Percentiles rank a stretch among this genome's conserved stretches.
Evolutionary conservation across 331 rosid genomes (phyloP).

Genomic region (Malus hybrid): DNA sequence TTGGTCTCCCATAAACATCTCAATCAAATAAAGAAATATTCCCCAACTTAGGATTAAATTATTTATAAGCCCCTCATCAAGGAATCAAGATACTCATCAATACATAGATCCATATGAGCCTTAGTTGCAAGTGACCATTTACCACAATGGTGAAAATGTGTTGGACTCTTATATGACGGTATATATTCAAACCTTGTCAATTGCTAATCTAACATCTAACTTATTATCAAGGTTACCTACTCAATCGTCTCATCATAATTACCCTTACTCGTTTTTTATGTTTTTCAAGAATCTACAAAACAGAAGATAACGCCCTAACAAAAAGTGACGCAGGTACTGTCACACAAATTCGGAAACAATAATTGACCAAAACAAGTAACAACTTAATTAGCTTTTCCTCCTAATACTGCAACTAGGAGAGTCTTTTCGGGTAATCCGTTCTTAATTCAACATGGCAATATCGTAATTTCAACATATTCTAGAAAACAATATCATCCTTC

Average conservation of each 20-base stretch:
- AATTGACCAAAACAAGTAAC: not conserved
- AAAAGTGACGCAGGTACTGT: not conserved
- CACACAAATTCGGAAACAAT: not conserved
- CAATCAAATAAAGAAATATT: too few species aligned
- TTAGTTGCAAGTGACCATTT: too few species aligned
- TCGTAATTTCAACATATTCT: not conserved
- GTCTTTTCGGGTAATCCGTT: not conserved
- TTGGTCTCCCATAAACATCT: too few species aligned
- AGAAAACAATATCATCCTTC: not conserved
- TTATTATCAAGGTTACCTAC: too few species aligned
- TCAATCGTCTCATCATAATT: not conserved
- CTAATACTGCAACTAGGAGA: not conserved
- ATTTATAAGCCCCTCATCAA: not conserved
- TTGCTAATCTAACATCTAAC: too few species aligned
- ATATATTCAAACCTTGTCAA: accelerated
- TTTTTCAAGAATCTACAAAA: too few species aligned
- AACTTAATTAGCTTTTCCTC: not conserved
- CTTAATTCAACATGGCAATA: not conserved
- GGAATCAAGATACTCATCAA: not conserved
- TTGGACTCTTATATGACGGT: too few species aligned
- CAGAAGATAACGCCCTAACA: not conserved
- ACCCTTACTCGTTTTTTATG: not conserved
- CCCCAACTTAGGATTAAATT: too few species aligned
- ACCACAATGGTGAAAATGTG: accelerated
- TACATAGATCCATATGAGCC: not conserved